phyloP scores from a whole-genome alignment of 352 stramenopile species.

The Globisporangium solare region DNA sequence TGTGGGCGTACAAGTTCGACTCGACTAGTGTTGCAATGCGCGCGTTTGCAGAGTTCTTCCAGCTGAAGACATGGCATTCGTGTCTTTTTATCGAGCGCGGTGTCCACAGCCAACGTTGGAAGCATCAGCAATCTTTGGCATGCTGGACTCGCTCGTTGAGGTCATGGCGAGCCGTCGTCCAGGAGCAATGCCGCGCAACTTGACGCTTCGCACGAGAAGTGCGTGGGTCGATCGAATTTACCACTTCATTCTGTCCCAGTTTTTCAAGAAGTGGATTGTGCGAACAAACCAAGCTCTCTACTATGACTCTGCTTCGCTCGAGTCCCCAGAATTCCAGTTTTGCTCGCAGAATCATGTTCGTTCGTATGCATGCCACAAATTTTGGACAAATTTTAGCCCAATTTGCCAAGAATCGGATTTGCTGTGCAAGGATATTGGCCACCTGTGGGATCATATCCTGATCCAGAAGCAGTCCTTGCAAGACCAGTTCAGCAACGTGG shows the following conservation, averaged over 20 bases:
- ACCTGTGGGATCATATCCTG: slow-evolving; percentile 12
- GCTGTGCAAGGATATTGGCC: background rate
- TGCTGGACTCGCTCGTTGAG: slow-evolving; percentile 7
- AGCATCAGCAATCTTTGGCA: slow-evolving; percentile 1
- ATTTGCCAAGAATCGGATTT: slow-evolving; percentile 2
- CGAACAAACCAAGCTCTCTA: slow-evolving; percentile 14
- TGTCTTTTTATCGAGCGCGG: slow-evolving; percentile 14
- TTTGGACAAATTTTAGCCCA: slow-evolving; percentile 60
- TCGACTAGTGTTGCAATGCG: slow-evolving; percentile 19
- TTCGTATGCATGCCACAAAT: slow-evolving; percentile 30
- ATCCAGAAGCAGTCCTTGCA: background rate
- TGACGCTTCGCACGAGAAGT: slow-evolving; percentile 5
- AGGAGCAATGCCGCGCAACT: background rate
- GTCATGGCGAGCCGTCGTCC: background rate
- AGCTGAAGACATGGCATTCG: slow-evolving; percentile 6
- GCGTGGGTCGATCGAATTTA: slow-evolving; percentile 16
- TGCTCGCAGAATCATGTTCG: slow-evolving; percentile 2
- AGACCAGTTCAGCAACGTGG: slow-evolving; percentile 6
- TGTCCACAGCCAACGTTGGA: background rate
- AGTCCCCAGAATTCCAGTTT: slow-evolving; percentile 3
- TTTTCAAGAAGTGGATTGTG: slow-evolving; percentile 12
- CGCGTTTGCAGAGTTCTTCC: slow-evolving; percentile 11
- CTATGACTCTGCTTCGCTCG: slow-evolving; percentile 2
- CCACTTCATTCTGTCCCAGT: slow-evolving; percentile 16
- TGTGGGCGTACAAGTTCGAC: slow-evolving; percentile 25